A percentile compares a stretch with the other conserved stretches of the same genome.
These are phyloP conservation scores for Boletus rubroflammeus DNA, from an alignment of 768 basidiomycete genomes.

Conservation along the genomic window DNA sequence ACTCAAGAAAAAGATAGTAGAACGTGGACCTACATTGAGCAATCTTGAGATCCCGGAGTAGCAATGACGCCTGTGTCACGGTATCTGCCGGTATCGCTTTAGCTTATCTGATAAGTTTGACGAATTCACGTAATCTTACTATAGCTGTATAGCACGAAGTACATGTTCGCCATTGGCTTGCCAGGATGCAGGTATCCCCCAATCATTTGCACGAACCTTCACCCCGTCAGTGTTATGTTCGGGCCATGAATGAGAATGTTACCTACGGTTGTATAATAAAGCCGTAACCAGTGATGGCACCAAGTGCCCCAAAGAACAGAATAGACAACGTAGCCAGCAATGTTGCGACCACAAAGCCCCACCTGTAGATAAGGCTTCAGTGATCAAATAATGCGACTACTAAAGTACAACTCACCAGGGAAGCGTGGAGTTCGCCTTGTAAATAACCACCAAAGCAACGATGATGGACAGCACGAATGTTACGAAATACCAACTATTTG, in stretches of 20 bases:
- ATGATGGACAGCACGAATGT: constrained; percentile 32
- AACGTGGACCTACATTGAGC: constrained; percentile 19
- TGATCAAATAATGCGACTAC: not conserved
- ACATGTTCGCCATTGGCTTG: constrained; percentile 45
- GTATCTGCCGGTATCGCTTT: constrained; percentile 40
- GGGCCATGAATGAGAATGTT: not conserved
- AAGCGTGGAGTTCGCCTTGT: constrained; percentile 49
- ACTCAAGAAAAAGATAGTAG: constrained; percentile 31
- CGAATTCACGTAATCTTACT: constrained; percentile 28
- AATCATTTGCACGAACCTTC: constrained; percentile 37
- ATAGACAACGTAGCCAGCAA: constrained; percentile 49
- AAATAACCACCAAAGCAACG: constrained; percentile 53
- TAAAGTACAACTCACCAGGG: constrained; percentile 40
- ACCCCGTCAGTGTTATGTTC: not conserved
- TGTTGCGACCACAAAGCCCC: constrained; percentile 50
- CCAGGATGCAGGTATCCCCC: constrained; percentile 35
- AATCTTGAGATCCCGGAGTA: constrained; percentile 57
- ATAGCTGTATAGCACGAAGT: constrained; percentile 43
- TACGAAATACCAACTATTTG: constrained; percentile 33
- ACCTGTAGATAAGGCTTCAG: constrained; percentile 18
- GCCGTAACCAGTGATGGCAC: constrained; percentile 43
- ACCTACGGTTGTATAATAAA: constrained; percentile 27
- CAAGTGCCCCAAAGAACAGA: constrained; percentile 53
- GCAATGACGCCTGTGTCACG: constrained; percentile 45
- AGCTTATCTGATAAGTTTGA: constrained; percentile 40